Conservation (phyloP, 768 basidiomycete genomes). For the Serendipita sp. region DNA sequence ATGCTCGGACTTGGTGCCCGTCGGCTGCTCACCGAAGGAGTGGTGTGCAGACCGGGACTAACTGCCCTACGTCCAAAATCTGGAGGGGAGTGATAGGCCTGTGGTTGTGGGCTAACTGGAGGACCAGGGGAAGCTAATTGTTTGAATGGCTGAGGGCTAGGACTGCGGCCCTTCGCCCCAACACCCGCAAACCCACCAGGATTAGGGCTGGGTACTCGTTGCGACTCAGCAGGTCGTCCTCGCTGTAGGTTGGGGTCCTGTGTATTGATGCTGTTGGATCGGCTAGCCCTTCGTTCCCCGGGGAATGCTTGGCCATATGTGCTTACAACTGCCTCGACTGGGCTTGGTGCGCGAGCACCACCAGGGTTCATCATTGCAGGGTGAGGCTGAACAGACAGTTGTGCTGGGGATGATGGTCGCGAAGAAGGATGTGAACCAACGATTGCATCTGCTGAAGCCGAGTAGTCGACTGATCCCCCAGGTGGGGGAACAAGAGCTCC, state of each 20-base stretch:
- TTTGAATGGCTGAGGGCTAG: conserved; percentile 23
- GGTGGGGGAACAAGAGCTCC: neutral
- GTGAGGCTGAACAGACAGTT: conserved; percentile 30
- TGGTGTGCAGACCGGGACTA: neutral
- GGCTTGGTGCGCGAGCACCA: conserved; percentile 25
- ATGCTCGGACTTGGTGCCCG: conserved; percentile 34
- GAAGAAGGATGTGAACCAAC: conserved; percentile 63
- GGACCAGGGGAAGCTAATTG: conserved; percentile 25
- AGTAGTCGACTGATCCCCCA: conserved; percentile 38
- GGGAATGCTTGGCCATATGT: conserved; percentile 78
- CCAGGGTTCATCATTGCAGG: conserved; percentile 57
- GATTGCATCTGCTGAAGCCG: conserved; percentile 56
- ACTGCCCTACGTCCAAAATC: neutral
- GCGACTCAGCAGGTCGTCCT: conserved; percentile 21
- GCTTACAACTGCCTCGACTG: conserved; percentile 54
- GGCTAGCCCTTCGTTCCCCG: conserved; percentile 35
- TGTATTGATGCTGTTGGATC: neutral
- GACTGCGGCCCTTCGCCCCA: conserved; percentile 46
- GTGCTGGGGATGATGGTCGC: conserved; percentile 55
- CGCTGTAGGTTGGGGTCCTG: conserved; percentile 9
- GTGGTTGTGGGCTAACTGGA: conserved; percentile 5
- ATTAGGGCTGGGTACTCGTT: conserved; percentile 33
- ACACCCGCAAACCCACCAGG: conserved; percentile 48
- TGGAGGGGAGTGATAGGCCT: conserved; percentile 10
- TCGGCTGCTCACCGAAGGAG: neutral